phyloP scores from a whole-genome alignment of 1,284 basidiomycete species.

The Apiotrichum montevideense region DNA sequence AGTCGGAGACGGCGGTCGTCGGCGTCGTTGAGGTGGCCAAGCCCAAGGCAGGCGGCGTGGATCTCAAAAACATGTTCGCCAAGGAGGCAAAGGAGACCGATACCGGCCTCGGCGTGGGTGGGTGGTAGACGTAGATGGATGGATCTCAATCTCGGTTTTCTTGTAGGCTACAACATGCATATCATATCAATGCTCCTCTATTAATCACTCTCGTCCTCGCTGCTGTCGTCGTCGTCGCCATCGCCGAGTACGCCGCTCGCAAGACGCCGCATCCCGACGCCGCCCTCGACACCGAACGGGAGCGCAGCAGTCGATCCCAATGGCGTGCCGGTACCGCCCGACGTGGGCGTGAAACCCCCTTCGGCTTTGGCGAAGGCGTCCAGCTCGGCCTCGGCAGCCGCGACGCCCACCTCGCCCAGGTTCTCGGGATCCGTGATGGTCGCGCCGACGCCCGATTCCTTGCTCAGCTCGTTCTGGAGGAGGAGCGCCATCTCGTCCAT shows the following conservation, averaged over 20 bases:
- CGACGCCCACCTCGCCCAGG: slow-evolving; percentile 1
- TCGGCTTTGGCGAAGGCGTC: neutral
- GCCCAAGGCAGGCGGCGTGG: slow-evolving; percentile 16
- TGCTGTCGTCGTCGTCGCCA: slow-evolving; percentile 26
- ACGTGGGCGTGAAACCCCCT: neutral
- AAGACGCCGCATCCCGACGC: slow-evolving; percentile 32
- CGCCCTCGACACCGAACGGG: slow-evolving; percentile 27
- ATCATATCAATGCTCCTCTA: neutral
- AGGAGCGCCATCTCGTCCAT: slow-evolving; percentile 40
- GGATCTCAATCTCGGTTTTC: neutral
- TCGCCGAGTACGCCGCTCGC: slow-evolving; percentile 22
- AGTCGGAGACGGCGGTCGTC: slow-evolving; percentile 23
- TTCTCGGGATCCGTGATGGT: neutral
- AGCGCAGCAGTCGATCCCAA: neutral
- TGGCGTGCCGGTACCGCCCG: neutral
- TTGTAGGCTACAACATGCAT: slow-evolving; percentile 7
- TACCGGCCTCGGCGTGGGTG: slow-evolving; percentile 4
- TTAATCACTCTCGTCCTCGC: slow-evolving; percentile 30
- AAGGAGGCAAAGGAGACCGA: slow-evolving; percentile 3
- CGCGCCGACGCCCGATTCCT: slow-evolving; percentile 30
- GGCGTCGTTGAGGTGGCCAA: slow-evolving; percentile 24
- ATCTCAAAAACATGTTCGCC: slow-evolving; percentile 20
- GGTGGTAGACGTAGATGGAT: slow-evolving; percentile 3
- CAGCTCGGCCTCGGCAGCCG: slow-evolving; percentile 11
- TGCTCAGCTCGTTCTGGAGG: slow-evolving; percentile 27